Conservation (phyloP, 2,329 filamentous ascomycete species). For the Phialophora macrospora region DNA sequence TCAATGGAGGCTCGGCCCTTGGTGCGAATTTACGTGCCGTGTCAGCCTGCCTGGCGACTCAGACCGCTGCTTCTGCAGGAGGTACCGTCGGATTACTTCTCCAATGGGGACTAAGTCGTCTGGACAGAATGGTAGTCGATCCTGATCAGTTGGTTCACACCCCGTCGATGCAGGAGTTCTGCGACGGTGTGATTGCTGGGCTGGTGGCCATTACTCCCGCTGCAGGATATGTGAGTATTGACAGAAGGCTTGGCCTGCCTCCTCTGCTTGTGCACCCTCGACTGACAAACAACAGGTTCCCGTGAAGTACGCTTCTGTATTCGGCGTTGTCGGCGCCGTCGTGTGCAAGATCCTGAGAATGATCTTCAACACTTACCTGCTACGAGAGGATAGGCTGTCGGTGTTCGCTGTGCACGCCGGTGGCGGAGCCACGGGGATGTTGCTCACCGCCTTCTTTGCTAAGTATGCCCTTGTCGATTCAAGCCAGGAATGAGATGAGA, state of each 20-base stretch:
- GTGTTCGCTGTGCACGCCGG: conserved; percentile 19
- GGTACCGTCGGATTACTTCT: conserved; percentile 18
- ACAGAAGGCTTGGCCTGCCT: background rate
- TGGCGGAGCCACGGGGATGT: conserved; percentile 14
- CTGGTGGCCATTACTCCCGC: conserved; percentile 17
- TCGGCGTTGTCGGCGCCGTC: conserved; percentile 15
- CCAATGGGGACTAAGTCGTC: conserved; percentile 3
- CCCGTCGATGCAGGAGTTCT: conserved; percentile 16
- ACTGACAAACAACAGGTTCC: conserved; percentile 15
- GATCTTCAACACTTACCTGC: background rate
- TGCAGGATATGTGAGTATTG: conserved; percentile 15
- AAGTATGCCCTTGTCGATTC: conserved; percentile 1
- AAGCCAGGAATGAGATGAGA: background rate
- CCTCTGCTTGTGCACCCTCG: background rate
- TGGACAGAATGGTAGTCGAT: background rate
- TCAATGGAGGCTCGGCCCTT: conserved; percentile 95
- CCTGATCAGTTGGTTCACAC: conserved; percentile 5
- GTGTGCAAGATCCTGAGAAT: conserved; percentile 14
- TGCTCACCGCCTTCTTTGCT: conserved; percentile 17
- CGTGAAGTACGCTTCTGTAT: conserved; percentile 18
- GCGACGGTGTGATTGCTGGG: conserved; percentile 21
- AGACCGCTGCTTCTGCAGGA: conserved; percentile 13
- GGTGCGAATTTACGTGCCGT: conserved; percentile 90
- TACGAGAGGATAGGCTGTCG: conserved; percentile 7
- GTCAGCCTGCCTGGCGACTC: conserved; percentile 72